Conservation (phyloP, 768 basidiomycete species). For the Tylopilus subfusipes region DNA sequence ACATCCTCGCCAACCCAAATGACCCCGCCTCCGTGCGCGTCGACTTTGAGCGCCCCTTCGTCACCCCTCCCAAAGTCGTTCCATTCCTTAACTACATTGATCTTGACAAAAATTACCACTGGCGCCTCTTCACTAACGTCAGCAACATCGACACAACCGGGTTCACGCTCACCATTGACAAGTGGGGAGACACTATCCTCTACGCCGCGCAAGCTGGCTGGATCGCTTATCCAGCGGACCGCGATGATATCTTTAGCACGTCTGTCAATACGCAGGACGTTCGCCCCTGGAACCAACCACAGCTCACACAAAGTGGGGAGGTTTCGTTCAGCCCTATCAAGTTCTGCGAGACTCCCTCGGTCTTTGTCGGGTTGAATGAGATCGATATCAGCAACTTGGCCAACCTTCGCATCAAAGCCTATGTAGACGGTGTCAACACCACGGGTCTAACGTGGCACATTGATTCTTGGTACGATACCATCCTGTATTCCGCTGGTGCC, state of each 20-base stretch:
- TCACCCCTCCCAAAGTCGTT: background rate
- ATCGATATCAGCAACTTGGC: slow-evolving; percentile 7
- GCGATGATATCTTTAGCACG: slow-evolving; percentile 14
- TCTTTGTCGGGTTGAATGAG: slow-evolving; percentile 19
- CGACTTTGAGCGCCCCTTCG: background rate
- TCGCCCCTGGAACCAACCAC: background rate
- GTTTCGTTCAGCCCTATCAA: background rate
- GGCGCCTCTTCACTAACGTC: slow-evolving; percentile 1
- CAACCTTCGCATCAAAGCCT: slow-evolving; percentile 12
- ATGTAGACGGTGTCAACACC: slow-evolving; percentile 6
- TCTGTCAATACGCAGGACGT: slow-evolving; percentile 10
- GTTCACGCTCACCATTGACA: slow-evolving; percentile 15
- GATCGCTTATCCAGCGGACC: slow-evolving; percentile 23
- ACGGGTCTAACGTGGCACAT: slow-evolving; percentile 1
- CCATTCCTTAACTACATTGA: background rate
- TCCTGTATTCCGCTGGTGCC: background rate
- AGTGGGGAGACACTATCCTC: slow-evolving; percentile 8
- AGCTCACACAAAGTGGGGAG: background rate
- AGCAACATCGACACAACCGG: slow-evolving; percentile 11
- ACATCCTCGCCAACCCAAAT: no score
- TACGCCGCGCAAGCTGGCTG: slow-evolving; percentile 3
- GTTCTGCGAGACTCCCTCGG: background rate
- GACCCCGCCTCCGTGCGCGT: background rate
- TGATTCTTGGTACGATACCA: slow-evolving; percentile 9
- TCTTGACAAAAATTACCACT: background rate